Evolutionary conservation across 768 basidiomycete species (phyloP).

Genomic region (Hebeloma cylindrosporum): DNA sequence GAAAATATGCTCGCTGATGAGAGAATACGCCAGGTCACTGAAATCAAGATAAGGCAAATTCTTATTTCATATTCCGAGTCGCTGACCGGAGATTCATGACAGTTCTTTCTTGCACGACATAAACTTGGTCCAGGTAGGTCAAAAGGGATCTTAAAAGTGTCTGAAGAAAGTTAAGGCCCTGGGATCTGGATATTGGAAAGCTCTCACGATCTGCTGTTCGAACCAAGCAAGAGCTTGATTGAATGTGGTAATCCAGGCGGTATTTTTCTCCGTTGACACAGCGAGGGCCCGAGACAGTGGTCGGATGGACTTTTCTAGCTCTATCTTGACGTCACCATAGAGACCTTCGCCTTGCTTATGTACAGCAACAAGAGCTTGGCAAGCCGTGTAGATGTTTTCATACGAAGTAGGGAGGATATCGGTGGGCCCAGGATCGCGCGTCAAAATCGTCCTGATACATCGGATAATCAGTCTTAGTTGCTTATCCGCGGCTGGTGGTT

Average conservation of each 20-base stretch:
- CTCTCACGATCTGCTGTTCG: constrained; percentile 61
- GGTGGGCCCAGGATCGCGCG: constrained; percentile 25
- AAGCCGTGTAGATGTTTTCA: constrained; percentile 56
- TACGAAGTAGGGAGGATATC: constrained; percentile 47
- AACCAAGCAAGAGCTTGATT: constrained; percentile 62
- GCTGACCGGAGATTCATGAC: constrained; percentile 47
- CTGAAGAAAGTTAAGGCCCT: constrained; percentile 37
- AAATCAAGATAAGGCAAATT: constrained; percentile 15
- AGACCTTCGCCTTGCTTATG: constrained; percentile 55
- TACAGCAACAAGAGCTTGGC: constrained; percentile 54
- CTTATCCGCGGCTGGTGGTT: constrained; percentile 23
- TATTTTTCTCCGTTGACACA: constrained; percentile 28
- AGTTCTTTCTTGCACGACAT: constrained; percentile 43
- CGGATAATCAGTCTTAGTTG: constrained; percentile 32
- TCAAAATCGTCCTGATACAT: constrained; percentile 43
- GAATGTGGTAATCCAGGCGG: constrained; percentile 60
- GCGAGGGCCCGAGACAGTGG: constrained; percentile 41
- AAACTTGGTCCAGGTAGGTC: constrained; percentile 71
- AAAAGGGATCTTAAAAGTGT: constrained; percentile 59
- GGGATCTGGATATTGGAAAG: neutral
- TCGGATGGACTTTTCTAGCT: constrained; percentile 56
- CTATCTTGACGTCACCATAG: constrained; percentile 55
- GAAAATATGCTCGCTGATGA: constrained; percentile 54
- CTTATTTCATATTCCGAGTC: neutral
- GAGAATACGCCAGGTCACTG: constrained; percentile 57